Evolutionary conservation across 2,329 filamentous ascomycete genomes (phyloP).

Genomic region (Cercospora sesami): DNA sequence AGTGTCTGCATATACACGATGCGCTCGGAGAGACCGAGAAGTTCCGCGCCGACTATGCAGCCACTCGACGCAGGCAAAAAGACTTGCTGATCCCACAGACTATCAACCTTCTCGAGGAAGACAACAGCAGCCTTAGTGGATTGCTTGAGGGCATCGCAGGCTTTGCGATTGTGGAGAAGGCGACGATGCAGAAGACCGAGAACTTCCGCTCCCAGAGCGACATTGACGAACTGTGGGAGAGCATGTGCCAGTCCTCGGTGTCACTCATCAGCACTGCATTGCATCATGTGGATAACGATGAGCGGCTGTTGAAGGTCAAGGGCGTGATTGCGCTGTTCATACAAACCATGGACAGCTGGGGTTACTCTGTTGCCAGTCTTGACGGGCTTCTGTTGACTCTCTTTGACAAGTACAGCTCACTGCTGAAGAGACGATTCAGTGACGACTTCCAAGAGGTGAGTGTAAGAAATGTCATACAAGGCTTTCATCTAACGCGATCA

Average conservation of each 20-base stretch:
- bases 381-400: constrained; percentile 83
- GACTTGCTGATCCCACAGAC: constrained; percentile 78
- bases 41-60: constrained; percentile 88
- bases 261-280: constrained; percentile 77
- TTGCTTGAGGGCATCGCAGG: constrained; percentile 91
- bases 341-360: constrained; percentile 97
- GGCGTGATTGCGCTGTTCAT: constrained; percentile 91
- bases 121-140: constrained; percentile 82
- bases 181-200: constrained; percentile 83
- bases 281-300: constrained; percentile 78
- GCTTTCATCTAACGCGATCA: constrained; percentile 9
- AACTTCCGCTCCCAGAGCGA: constrained; percentile 80
- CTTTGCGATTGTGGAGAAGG: constrained; percentile 94
- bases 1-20: constrained; percentile 94
- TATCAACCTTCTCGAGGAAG: constrained; percentile 76
- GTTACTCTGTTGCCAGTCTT: constrained; percentile 77
- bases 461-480: neutral
- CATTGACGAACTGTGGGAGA: constrained; percentile 98
- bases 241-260: constrained; percentile 88
- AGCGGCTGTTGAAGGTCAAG: constrained; percentile 91
- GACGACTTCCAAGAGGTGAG: constrained; percentile 88
- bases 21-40: constrained; percentile 89
- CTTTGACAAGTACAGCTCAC: constrained; percentile 90
- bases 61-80: constrained; percentile 85
- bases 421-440: constrained; percentile 87